Evolutionary conservation across 495 filamentous ascomycete species (phyloP).

Genomic region (Gamarada debralockiae): DNA sequence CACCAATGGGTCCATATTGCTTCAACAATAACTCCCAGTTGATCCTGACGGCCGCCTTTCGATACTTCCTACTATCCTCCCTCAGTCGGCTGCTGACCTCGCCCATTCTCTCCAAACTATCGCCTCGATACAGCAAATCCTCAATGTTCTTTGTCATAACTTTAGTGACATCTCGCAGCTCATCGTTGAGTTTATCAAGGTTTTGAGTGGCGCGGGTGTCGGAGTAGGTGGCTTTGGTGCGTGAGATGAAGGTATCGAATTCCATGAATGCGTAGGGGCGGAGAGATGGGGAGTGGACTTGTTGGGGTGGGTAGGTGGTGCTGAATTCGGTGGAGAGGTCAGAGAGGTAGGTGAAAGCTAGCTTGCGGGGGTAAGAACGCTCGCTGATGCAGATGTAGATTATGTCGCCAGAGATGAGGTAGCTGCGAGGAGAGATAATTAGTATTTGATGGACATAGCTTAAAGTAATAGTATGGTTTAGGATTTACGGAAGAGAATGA

Average conservation of each 20-base stretch:
- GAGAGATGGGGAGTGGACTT: slow-evolving; percentile 68
- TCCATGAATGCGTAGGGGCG: slow-evolving; percentile 95
- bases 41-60: slow-evolving; percentile 86
- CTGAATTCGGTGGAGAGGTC: slow-evolving; percentile 90
- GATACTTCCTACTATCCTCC: slow-evolving; percentile 94
- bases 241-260: slow-evolving; percentile 95
- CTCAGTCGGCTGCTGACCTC: slow-evolving; percentile 81
- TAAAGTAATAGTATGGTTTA: too few relatives aligned
- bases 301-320: slow-evolving; percentile 69
- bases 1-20: slow-evolving; percentile 92
- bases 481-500: too few relatives aligned
- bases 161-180: slow-evolving; percentile 95
- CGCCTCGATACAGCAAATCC: slow-evolving; percentile 91
- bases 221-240: slow-evolving; percentile 92
- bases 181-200: slow-evolving; percentile 78
- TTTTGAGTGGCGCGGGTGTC: slow-evolving; percentile 86
- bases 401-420: slow-evolving; percentile 75
- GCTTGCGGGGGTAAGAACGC: slow-evolving; percentile 90
- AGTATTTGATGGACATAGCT: too few relatives aligned
- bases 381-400: slow-evolving; percentile 94
- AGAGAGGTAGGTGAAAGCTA: slow-evolving; percentile 96
- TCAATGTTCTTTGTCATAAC: slow-evolving; percentile 99
- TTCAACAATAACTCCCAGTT: slow-evolving; percentile 97
- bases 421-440: slow-evolving; percentile 46
- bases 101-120: slow-evolving; percentile 95